Evolutionary conservation across 177 flowering plant genomes (phyloP), one percentile per base, ranked within the genome.

Genomic region (Vitis hybrid): DNA sequence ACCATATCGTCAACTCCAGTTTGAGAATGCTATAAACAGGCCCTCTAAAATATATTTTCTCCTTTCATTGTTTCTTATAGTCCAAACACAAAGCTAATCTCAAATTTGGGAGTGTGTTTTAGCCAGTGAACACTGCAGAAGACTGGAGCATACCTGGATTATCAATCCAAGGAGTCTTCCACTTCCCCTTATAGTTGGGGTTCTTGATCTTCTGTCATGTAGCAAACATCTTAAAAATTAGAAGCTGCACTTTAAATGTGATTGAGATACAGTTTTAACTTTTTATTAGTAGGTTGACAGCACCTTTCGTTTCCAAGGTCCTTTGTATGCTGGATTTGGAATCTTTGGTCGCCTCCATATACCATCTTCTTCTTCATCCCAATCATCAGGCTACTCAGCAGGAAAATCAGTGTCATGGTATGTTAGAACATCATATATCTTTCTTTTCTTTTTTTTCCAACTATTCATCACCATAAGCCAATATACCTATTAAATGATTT

Each of bases 301-400:
- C 65, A 91, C 97, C 94, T 85, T 93, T n/a, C 78, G 90, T 78
- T 88, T 93, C 97, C 98, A 91, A 60, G 92, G 91, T 67, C 98
- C 98, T 79, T 84, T 91, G 81, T 89, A 91, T 54, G 87, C 91
- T 11, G 98, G 95, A 71, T 91, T 93, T 63, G 95, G 95, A 65
- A 93, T 73, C 74, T 80, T 93, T 18, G 91, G 91, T 15, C 86
- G 69, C 67, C 55, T 88, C 98, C 98, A 93, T 27, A 86, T 55
- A 57, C 98, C 97, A 81, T 93, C 88, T 55, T 93, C 98, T 12
- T 91, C 97, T 16, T 93, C 98, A 74, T 91, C 94, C 98, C 98
- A 93, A 69, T 70, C 66, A 69, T 80, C 91, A 79, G 98, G 98
- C 92, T 88, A 66, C 5, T 56, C 15, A 66, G 55, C 11, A 19